phyloP scores from a whole-genome alignment of 768 basidiomycete species.

The Trametes meyenii region DNA sequence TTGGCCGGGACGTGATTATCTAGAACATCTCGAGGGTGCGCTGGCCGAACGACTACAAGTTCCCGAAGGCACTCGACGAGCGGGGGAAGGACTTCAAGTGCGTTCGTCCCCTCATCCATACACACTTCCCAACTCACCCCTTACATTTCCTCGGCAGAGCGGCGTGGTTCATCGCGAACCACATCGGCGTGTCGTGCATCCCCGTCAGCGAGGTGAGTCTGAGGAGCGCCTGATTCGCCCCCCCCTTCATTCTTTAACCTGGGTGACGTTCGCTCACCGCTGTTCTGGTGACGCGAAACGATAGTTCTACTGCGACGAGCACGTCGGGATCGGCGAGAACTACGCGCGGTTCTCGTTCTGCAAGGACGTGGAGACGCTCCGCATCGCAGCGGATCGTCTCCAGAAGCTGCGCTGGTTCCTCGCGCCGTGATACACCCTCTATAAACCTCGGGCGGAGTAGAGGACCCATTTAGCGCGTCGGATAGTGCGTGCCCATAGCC shows the following conservation, averaged over 20 bases:
- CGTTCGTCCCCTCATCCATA: conserved; percentile 19
- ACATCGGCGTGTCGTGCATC: conserved; percentile 88
- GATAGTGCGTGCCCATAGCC: too few species aligned
- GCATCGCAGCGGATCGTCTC: conserved; percentile 74
- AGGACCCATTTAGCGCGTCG: too few species aligned
- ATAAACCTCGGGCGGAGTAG: too few species aligned
- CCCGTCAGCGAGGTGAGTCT: conserved; percentile 84
- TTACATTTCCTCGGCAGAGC: conserved; percentile 50
- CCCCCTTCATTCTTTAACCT: neutral
- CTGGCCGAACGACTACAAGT: conserved; percentile 80
- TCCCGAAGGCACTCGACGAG: conserved; percentile 74
- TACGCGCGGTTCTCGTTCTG: conserved; percentile 94
- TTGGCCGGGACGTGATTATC: neutral
- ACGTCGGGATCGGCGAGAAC: conserved; percentile 80
- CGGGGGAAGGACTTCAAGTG: conserved; percentile 88
- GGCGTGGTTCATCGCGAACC: conserved; percentile 91
- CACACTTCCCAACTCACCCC: neutral
- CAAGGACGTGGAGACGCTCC: conserved; percentile 90
- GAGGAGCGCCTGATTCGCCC: neutral
- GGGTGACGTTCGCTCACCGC: neutral
- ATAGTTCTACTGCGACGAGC: conserved; percentile 90
- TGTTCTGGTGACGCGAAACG: too few species aligned
- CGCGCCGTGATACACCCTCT: too few species aligned
- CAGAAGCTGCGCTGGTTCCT: conserved; percentile 67
- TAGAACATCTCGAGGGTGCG: conserved; percentile 76